Conservation (phyloP, 345 rosid genomes). For the Euclidium syriacum region DNA sequence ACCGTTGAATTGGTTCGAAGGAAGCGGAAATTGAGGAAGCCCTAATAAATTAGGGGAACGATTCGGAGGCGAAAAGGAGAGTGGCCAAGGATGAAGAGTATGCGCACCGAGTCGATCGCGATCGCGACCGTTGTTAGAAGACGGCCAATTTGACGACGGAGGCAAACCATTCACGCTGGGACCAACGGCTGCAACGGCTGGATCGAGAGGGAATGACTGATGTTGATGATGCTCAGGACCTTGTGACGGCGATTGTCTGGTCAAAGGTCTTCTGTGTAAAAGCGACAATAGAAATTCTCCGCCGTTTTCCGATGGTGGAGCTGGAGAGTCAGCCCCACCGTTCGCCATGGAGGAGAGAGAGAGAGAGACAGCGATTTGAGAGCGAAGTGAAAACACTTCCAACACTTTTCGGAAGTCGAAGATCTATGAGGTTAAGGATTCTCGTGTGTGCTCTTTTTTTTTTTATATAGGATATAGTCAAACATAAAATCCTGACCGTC, state of each 20-base stretch:
- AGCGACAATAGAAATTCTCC: slow-evolving; percentile 80
- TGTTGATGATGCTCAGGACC: not conserved
- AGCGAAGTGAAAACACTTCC: not conserved
- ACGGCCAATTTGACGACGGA: slow-evolving; percentile 30
- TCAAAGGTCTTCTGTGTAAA: slow-evolving; percentile 47
- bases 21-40: slow-evolving; percentile 40
- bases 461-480: not conserved
- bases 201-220: slow-evolving; percentile 44
- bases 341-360: slow-evolving; percentile 41
- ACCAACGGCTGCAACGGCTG: slow-evolving; percentile 84
- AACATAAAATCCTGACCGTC: not conserved
- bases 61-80: slow-evolving; percentile 33
- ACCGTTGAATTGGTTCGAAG: slow-evolving; percentile 31
- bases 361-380: not conserved
- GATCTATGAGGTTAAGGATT: slow-evolving; percentile 3
- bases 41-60: slow-evolving; percentile 43
- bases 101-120: slow-evolving; percentile 32
- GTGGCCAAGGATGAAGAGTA: slow-evolving; percentile 41
- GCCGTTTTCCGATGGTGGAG: slow-evolving; percentile 42
- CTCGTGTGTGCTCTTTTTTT: not conserved
- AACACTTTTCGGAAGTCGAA: slow-evolving; percentile 8
- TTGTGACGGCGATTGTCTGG: slow-evolving; percentile 18
- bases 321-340: slow-evolving; percentile 51
- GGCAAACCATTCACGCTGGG: slow-evolving; percentile 38
- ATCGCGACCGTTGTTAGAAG: slow-evolving; percentile 48